phyloP scores from a whole-genome alignment of 371 early-diverging fungal genomes.

The Lichtheimia hyalospora region DNA sequence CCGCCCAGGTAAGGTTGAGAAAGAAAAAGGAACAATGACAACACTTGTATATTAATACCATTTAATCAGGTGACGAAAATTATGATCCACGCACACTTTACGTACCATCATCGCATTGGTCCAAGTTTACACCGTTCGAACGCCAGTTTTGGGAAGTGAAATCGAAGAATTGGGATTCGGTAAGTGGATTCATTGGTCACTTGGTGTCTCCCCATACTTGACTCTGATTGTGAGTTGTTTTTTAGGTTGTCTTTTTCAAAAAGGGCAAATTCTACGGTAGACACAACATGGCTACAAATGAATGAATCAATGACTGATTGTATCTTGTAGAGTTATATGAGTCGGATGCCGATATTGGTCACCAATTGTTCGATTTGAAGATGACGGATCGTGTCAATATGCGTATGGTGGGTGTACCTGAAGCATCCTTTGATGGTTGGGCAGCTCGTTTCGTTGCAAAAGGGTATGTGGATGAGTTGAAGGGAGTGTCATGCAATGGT shows the following conservation, averaged over 20 bases:
- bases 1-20: constrained; percentile 39
- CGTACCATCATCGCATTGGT: constrained; percentile 84
- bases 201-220: background rate
- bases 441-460: constrained; percentile 95
- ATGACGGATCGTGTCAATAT: constrained; percentile 97
- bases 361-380: constrained; percentile 95
- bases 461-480: constrained; percentile 59
- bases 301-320: constrained; percentile 1
- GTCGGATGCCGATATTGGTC: constrained; percentile 99
- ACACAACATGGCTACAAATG: background rate
- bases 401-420: constrained; percentile 99
- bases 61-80: constrained; percentile 62
- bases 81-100: constrained; percentile 96
- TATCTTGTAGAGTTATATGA: constrained; percentile 89
- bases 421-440: constrained; percentile 94
- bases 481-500: background rate
- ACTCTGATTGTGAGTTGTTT: background rate
- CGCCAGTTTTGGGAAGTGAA: constrained; percentile 99
- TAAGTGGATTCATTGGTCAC: constrained; percentile 24
- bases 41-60: background rate
- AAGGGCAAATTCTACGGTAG: constrained; percentile 98
- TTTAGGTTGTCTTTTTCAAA: constrained; percentile 94
- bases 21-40: background rate
- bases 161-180: constrained; percentile 91
- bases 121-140: constrained; percentile 96